Percentiles rank a stretch among this genome's conserved stretches.
These are phyloP conservation scores for Apodospora peruviana DNA, from an alignment of 495 filamentous ascomycete genomes.

Conservation along the genomic window DNA sequence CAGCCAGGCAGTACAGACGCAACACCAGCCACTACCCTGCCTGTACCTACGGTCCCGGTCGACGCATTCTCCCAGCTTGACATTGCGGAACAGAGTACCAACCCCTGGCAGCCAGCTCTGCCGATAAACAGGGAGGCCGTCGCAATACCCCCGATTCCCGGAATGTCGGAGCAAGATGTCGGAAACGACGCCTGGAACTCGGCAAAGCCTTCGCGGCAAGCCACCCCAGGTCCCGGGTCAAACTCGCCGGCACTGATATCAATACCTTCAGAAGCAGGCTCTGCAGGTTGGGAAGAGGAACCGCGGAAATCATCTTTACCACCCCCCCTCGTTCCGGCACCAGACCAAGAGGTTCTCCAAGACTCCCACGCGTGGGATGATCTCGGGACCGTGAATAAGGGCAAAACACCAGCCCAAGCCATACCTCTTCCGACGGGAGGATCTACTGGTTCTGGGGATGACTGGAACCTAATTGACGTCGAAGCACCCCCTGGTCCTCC, in stretches of 20 bases:
- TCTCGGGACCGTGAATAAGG: slow-evolving; percentile 25
- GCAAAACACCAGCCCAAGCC: slow-evolving; percentile 21
- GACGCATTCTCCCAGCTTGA: slow-evolving; percentile 32
- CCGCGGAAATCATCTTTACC: slow-evolving; percentile 1
- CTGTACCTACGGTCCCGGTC: slow-evolving; percentile 15
- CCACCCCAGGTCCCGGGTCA: slow-evolving; percentile 21
- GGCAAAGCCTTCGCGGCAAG: slow-evolving; percentile 23
- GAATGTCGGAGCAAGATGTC: slow-evolving; percentile 23
- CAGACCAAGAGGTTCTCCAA: slow-evolving; percentile 25
- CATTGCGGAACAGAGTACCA: slow-evolving; percentile 37
- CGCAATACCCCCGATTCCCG: slow-evolving; percentile 16
- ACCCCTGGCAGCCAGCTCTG: slow-evolving; percentile 46
- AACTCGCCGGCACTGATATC: slow-evolving; percentile 23
- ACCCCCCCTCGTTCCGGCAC: slow-evolving; percentile 13
- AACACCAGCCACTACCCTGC: slow-evolving; percentile 10
- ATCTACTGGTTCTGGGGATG: slow-evolving; percentile 28
- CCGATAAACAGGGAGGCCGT: slow-evolving; percentile 14
- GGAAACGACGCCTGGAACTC: slow-evolving; percentile 32
- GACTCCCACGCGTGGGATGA: slow-evolving; percentile 43
- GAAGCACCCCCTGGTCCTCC: slow-evolving; percentile 28
- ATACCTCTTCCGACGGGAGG: slow-evolving; percentile 10
- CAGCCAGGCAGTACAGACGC: not conserved
- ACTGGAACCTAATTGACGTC: slow-evolving; percentile 46
- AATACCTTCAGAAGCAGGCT: slow-evolving; percentile 24
- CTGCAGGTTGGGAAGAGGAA: slow-evolving; percentile 31